Percentiles rank a stretch among this genome's conserved stretches.
Conservation (phyloP, 2,329 filamentous ascomycete genomes). For the Didymella segeticola region DNA sequence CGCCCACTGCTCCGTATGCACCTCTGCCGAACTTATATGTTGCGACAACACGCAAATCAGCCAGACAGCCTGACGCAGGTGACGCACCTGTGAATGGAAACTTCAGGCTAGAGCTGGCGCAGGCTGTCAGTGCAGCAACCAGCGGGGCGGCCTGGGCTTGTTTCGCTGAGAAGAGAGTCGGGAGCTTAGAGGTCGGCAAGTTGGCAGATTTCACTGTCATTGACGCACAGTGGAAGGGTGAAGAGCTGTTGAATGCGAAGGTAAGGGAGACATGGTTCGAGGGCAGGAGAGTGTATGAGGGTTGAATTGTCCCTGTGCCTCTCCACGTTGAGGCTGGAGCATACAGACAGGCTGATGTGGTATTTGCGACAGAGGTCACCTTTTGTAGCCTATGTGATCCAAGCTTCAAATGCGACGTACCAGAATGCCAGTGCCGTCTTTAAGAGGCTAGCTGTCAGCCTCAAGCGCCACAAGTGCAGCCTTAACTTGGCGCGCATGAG, state of each 20-base stretch:
- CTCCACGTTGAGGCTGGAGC: slow-evolving; percentile 3
- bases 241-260: slow-evolving; percentile 55
- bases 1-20: slow-evolving; percentile 64
- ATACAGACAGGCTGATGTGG: slow-evolving; percentile 3
- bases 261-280: slow-evolving; percentile 63
- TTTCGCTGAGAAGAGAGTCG: slow-evolving; percentile 63
- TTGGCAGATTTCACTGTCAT: slow-evolving; percentile 66
- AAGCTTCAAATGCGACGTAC: neutral
- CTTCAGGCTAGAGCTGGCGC: slow-evolving; percentile 61
- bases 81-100: slow-evolving; percentile 58
- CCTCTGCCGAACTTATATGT: slow-evolving; percentile 65
- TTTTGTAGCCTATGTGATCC: neutral
- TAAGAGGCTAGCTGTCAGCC: neutral
- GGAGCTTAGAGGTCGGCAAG: slow-evolving; percentile 60
- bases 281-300: slow-evolving; percentile 46
- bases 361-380: neutral
- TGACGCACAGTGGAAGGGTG: slow-evolving; percentile 59
- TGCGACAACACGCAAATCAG: slow-evolving; percentile 64
- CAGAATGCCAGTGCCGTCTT: neutral
- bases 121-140: slow-evolving; percentile 63
- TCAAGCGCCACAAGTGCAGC: slow-evolving; percentile 9
- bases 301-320: neutral
- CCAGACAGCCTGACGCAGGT: slow-evolving; percentile 54
- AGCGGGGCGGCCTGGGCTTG: slow-evolving; percentile 64
- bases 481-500: slow-evolving; percentile 7